These are phyloP conservation scores for Saccharomycopsis hybrid DNA, from an alignment of 1,139 yeast genomes.

Conservation along the genomic window DNA sequence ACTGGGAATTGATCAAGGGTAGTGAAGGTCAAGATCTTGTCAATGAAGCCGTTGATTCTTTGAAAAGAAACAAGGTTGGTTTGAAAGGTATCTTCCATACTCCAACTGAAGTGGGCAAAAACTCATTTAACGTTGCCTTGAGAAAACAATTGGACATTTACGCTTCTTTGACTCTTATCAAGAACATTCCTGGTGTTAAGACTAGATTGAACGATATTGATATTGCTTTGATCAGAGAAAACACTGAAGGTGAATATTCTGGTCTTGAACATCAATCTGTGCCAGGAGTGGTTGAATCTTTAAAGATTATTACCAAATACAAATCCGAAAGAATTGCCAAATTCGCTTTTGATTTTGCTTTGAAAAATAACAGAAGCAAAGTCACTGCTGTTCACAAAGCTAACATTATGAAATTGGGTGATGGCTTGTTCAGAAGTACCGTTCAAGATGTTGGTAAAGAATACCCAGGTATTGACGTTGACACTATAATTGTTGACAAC, in stretches of 20 bases:
- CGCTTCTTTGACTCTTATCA: constrained; percentile 89
- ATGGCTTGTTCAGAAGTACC: constrained; percentile 94
- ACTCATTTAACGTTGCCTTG: constrained; percentile 90
- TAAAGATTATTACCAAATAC: constrained; percentile 89
- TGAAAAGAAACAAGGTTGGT: constrained; percentile 95
- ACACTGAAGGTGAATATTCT: constrained; percentile 97
- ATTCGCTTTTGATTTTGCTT: constrained; percentile 94
- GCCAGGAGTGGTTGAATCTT: constrained; percentile 96
- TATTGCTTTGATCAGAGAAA: constrained; percentile 93
- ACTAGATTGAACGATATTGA: constrained; percentile 85
- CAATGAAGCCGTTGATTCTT: constrained; percentile 81
- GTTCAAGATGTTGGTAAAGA: constrained; percentile 80
- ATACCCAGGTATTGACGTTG: constrained; percentile 77
- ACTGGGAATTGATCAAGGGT: constrained; percentile 88
- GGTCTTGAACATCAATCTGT: constrained; percentile 97
- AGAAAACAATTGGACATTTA: constrained; percentile 94
- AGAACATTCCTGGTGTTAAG: constrained; percentile 91
- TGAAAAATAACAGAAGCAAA: constrained; percentile 81
- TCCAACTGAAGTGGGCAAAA: constrained; percentile 69
- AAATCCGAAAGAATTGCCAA: constrained; percentile 97
- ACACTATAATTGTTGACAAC: constrained; percentile 95
- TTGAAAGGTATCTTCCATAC: constrained; percentile 94
- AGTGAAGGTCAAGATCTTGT: constrained; percentile 68
- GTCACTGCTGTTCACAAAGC: constrained; percentile 99
- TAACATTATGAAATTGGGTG: constrained; percentile 97